Base-by-base conservation (phyloP, 2,329 filamentous ascomycete genomes). In the Monilinia fructicola region DNA sequence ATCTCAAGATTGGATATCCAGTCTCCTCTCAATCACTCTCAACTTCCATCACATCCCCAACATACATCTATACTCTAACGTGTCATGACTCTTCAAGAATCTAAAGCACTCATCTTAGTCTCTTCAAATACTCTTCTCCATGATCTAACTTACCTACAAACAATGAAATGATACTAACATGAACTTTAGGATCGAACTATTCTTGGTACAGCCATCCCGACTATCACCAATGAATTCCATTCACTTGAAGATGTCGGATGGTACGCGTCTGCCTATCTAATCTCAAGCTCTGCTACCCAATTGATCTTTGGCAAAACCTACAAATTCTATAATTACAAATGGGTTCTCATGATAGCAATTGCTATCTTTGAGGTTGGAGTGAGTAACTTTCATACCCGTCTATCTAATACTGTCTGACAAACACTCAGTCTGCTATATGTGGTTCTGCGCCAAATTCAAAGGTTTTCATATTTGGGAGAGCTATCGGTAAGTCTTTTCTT, bases 161-260 rank as follows among this genome's bases (percentile, higher is more conserved):
- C 54, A 42, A 56, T 6, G 3, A 4, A 4, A 23, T 53, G n/a
- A 53, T 26, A 21, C n/a, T 40, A 53, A 62, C 44, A 28, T 44
- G 18, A 26, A 58, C 38, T 26, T 52, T n/a, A 62, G 59, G 77
- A 79, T 69, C 73, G 75, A 65, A 78, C 77, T 10, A 78, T 77
- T 56, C 73, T 79, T 55, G 75, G 74, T 16, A 79, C 77, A 9
- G 78, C 77, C 7, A 78, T 78, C 44, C 77, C 77, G 0, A 74
- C 75, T 42, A 78, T 79, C 40, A 78, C 77, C 1, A 73, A 78
- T 67, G 72, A 77, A 9, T 77, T 79, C 71, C 74, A 79, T 55
- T 76, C 78, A 26, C 74, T 81, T 3, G 73, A 76, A 21, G 80
- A 82, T 68, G 76, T 82, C 9, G 80, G 79, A 48, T 82, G 81